A percentile compares a stretch with the other conserved stretches of the same genome.
Conservation (phyloP, 805 yeast species). For the Jamesozyma spencerorum region DNA sequence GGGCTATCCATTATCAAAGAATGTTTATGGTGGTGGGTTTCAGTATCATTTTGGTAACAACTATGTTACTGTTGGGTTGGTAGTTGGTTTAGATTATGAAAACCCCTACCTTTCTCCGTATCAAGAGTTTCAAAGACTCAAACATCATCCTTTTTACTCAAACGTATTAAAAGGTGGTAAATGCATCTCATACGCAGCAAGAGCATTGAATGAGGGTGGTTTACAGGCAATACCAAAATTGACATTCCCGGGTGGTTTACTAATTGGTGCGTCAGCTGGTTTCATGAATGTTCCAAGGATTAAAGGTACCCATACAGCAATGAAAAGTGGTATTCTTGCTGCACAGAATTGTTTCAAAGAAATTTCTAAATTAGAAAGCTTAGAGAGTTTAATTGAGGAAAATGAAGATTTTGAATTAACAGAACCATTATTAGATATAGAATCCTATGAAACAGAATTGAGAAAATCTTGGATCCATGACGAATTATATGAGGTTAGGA, state of each 20-base stretch:
- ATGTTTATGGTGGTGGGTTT: slow-evolving; percentile 93
- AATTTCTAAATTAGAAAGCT: slow-evolving; percentile 37
- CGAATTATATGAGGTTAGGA: slow-evolving; percentile 78
- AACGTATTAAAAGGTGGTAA: slow-evolving; percentile 76
- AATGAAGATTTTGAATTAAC: slow-evolving; percentile 26
- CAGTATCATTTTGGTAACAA: slow-evolving; percentile 95
- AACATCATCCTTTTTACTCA: slow-evolving; percentile 78
- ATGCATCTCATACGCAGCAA: slow-evolving; percentile 88
- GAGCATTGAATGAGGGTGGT: slow-evolving; percentile 97
- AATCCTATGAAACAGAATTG: slow-evolving; percentile 53
- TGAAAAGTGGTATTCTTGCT: slow-evolving; percentile 91
- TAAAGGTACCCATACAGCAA: slow-evolving; percentile 96
- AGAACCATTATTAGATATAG: slow-evolving; percentile 39
- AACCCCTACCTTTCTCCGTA: slow-evolving; percentile 95
- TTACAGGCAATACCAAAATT: slow-evolving; percentile 84
- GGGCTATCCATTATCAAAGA: slow-evolving; percentile 74
- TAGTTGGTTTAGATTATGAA: slow-evolving; percentile 84
- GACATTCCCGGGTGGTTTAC: slow-evolving; percentile 90
- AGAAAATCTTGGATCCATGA: slow-evolving; percentile 76
- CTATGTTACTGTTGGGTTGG: slow-evolving; percentile 85
- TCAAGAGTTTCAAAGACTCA: slow-evolving; percentile 91
- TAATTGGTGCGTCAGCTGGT: slow-evolving; percentile 95
- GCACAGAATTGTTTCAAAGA: slow-evolving; percentile 70
- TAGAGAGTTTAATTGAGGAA: slow-evolving; percentile 35
- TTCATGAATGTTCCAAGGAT: slow-evolving; percentile 95